phyloP scores from a whole-genome alignment of 2,329 filamentous ascomycete species.

The Chaetomiaceae sp. region DNA sequence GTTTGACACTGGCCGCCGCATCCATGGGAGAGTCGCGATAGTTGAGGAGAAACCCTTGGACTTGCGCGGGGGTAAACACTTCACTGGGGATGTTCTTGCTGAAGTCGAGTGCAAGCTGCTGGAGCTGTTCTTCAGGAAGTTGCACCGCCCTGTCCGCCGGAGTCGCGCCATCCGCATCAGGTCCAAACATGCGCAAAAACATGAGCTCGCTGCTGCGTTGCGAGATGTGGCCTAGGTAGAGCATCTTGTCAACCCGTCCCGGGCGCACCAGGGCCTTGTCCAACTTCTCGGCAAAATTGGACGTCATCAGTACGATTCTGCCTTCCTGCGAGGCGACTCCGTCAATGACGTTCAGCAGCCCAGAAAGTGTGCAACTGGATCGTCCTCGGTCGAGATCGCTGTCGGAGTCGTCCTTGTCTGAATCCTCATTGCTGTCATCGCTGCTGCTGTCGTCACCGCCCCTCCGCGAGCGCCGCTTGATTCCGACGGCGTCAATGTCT shows the following conservation, averaged over 20 bases:
- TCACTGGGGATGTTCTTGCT: constrained; percentile 46
- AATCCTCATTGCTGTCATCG: constrained; percentile 23
- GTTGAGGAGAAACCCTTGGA: constrained; percentile 47
- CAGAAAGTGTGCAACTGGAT: constrained; percentile 52
- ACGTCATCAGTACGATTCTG: constrained; percentile 69
- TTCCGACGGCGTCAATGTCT: constrained; percentile 52
- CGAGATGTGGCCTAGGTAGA: constrained; percentile 51
- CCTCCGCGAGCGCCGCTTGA: constrained; percentile 32
- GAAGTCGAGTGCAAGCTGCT: constrained; percentile 51
- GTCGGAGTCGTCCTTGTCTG: constrained; percentile 6
- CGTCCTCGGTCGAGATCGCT: constrained; percentile 13
- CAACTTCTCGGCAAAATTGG: constrained; percentile 61
- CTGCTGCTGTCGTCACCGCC: constrained; percentile 8
- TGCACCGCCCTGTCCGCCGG: constrained; percentile 8
- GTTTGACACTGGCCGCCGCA: constrained; percentile 33
- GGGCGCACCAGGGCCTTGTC: constrained; percentile 62
- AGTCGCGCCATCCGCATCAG: constrained; percentile 27
- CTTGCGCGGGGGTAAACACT: constrained; percentile 45
- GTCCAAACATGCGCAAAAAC: constrained; percentile 45
- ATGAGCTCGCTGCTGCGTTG: constrained; percentile 41
- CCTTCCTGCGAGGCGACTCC: constrained; percentile 67
- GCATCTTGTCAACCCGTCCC: constrained; percentile 61
- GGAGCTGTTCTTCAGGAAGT: constrained; percentile 28
- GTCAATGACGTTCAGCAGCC: constrained; percentile 65
- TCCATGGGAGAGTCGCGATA: constrained; percentile 38